Evolutionary conservation across 169 alveolate genomes (phyloP).

Genomic region (Cryptosporidium sp.): DNA sequence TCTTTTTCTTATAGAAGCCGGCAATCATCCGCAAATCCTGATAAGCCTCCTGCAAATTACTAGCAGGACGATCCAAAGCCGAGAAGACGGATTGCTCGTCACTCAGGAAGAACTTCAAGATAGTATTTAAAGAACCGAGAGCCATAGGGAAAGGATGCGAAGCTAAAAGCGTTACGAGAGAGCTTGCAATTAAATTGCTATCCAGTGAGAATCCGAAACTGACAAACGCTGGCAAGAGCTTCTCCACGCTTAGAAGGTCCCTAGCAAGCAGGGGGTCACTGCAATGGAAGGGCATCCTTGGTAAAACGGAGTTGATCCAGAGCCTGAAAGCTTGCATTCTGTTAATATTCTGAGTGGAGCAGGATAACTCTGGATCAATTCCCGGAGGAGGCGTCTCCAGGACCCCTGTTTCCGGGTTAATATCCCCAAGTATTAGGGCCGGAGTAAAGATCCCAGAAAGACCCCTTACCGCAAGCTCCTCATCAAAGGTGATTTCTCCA

Average conservation of each 20-base stretch:
- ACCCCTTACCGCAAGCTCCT: not conserved
- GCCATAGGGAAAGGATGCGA: conserved; percentile 2
- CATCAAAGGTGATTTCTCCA: conserved; percentile 23
- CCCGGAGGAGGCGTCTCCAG: not conserved
- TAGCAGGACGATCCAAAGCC: not conserved
- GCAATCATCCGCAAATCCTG: conserved; percentile 26
- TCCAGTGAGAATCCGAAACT: not conserved
- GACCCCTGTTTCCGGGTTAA: conserved; percentile 7
- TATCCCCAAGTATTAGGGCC: conserved; percentile 14
- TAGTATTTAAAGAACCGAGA: not conserved
- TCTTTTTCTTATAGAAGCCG: not conserved
- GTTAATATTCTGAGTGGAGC: conserved; percentile 23
- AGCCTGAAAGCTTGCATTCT: conserved; percentile 73
- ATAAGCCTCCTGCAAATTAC: conserved; percentile 14
- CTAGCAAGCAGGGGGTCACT: conserved; percentile 10
- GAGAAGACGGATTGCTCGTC: conserved; percentile 11
- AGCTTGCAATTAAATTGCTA: not conserved
- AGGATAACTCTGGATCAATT: not conserved
- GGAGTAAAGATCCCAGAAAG: conserved; percentile 10
- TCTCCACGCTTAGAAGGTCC: conserved; percentile 13
- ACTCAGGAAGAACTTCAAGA: not conserved
- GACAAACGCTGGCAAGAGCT: conserved; percentile 4
- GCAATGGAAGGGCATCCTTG: conserved; percentile 6
- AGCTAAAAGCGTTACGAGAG: not conserved
- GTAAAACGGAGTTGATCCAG: conserved; percentile 34